phyloP scores from a whole-genome alignment of 2,329 filamentous ascomycete species.

The Fusarium scirpi region DNA sequence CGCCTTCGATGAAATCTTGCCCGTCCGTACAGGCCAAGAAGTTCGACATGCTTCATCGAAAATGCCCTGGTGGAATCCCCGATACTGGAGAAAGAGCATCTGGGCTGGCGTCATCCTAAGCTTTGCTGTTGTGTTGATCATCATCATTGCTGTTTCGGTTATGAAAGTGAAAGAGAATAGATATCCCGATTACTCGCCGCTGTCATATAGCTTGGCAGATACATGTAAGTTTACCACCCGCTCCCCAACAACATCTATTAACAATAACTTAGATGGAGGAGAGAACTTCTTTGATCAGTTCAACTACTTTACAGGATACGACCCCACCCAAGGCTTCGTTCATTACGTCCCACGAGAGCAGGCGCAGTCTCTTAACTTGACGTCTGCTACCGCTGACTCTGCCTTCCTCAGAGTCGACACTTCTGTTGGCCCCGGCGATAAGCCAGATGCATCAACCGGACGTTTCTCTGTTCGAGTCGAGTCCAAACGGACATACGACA shows the following conservation, averaged over 20 bases:
- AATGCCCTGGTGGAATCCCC: slow-evolving; percentile 60
- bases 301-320: slow-evolving; percentile 63
- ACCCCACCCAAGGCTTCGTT: slow-evolving; percentile 64
- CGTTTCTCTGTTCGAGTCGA: slow-evolving; percentile 73
- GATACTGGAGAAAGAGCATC: slow-evolving; percentile 64
- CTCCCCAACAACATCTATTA: neutral
- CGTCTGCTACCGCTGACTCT: slow-evolving; percentile 65
- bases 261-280: slow-evolving; percentile 57
- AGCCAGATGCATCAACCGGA: slow-evolving; percentile 66
- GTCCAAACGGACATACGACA: slow-evolving; percentile 69
- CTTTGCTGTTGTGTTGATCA: slow-evolving; percentile 59
- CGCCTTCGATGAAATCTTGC: slow-evolving; percentile 48
- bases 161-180: slow-evolving; percentile 54
- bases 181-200: slow-evolving; percentile 62
- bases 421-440: slow-evolving; percentile 60
- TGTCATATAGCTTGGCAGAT: slow-evolving; percentile 62
- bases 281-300: slow-evolving; percentile 67
- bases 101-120: slow-evolving; percentile 59
- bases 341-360: slow-evolving; percentile 63
- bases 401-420: slow-evolving; percentile 73
- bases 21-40: slow-evolving; percentile 35
- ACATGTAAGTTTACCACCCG: slow-evolving; percentile 57
- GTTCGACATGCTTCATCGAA: slow-evolving; percentile 41
- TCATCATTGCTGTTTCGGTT: slow-evolving; percentile 62
- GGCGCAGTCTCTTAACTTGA: slow-evolving; percentile 67